A percentile compares a stretch with the other conserved stretches of the same genome.
Evolutionary conservation across 169 alveolate species (phyloP).

Genomic region (Pseudocohnilembus persalinus): DNA sequence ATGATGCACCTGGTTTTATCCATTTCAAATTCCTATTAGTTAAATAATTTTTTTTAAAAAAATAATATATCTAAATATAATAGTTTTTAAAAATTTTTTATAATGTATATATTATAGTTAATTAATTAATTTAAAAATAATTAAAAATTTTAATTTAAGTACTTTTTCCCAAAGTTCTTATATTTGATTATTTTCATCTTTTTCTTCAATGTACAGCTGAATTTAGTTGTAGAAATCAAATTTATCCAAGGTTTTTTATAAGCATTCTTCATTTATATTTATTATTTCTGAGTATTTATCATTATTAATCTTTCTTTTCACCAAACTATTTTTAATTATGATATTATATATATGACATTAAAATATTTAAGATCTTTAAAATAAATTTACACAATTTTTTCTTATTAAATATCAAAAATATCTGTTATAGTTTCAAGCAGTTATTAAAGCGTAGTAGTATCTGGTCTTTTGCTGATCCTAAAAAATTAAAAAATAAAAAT

Average conservation of each 20-base stretch:
- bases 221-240: too few species aligned
- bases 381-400: background rate
- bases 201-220: background rate
- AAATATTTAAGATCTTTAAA: too few species aligned
- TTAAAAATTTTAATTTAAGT: background rate
- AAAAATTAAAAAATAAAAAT: background rate
- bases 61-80: background rate
- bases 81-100: background rate
- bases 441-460: background rate
- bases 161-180: background rate
- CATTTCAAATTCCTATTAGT: constrained; percentile 11
- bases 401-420: too few species aligned
- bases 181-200: background rate
- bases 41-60: background rate
- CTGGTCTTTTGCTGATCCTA: background rate
- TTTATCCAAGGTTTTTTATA: background rate
- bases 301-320: background rate
- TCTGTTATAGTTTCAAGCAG: background rate
- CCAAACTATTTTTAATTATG: background rate
- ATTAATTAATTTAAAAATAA: background rate
- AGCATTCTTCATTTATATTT: background rate
- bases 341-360: too few species aligned
- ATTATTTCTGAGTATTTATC: background rate
- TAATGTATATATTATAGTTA: background rate
- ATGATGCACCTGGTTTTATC: constrained; percentile 4